Percentiles rank a stretch among this genome's conserved stretches.
These are phyloP conservation scores for Alternaria tenuissima DNA, from an alignment of 2,329 filamentous ascomycete species.

Conservation along the genomic window DNA sequence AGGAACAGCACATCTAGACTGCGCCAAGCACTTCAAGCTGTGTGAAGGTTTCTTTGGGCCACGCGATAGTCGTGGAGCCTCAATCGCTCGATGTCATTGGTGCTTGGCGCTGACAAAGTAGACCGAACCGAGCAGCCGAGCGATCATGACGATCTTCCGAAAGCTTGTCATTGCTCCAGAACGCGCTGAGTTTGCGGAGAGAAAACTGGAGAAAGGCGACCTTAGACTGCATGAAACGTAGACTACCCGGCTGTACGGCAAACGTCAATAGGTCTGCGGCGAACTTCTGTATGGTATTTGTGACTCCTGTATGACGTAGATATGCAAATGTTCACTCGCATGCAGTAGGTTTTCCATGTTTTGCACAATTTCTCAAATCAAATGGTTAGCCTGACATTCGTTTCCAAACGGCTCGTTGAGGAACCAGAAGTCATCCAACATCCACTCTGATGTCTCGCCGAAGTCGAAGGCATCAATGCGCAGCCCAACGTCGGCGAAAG, in stretches of 20 bases:
- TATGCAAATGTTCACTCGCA: background rate
- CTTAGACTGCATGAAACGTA: background rate
- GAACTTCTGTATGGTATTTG: background rate
- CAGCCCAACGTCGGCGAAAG: slow-evolving; percentile 12
- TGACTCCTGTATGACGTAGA: background rate
- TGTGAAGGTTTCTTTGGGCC: background rate
- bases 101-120: background rate
- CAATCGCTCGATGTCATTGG: background rate
- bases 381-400: background rate
- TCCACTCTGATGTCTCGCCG: slow-evolving; percentile 19
- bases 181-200: background rate
- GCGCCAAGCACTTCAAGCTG: background rate
- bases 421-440: slow-evolving; percentile 33
- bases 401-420: slow-evolving; percentile 14
- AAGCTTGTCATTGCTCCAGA: slow-evolving; percentile 1
- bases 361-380: background rate
- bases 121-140: slow-evolving; percentile 1
- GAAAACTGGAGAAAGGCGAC: background rate
- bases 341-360: background rate
- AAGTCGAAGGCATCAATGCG: slow-evolving; percentile 23
- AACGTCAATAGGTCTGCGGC: background rate
- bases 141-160: background rate
- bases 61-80: background rate
- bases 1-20: background rate
- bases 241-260: background rate